Percentiles rank a stretch among this genome's conserved stretches.
Conservation (phyloP, 78 protist species). For the Bigelowiella natans region DNA sequence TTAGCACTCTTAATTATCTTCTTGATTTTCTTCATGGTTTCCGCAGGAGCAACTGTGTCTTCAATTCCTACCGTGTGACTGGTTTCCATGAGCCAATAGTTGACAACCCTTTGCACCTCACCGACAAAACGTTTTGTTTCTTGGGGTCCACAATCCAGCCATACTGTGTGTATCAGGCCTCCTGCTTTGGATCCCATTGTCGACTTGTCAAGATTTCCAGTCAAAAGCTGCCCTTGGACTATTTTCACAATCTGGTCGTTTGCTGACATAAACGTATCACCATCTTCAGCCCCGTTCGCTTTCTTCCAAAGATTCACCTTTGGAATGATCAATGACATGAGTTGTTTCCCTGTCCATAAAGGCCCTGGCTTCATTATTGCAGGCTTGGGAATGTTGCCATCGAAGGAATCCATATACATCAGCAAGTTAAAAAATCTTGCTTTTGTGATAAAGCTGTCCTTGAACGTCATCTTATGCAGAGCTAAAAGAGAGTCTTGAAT, state of each 20-base stretch:
- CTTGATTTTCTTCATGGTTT: slow-evolving; percentile 56
- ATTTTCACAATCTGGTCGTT: slow-evolving; percentile 78
- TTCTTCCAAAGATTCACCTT: slow-evolving; percentile 42
- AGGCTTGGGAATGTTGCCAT: slow-evolving; percentile 86
- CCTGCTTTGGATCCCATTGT: slow-evolving; percentile 59
- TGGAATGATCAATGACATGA: slow-evolving; percentile 75
- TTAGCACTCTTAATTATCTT: slow-evolving; percentile 53
- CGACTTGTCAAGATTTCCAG: slow-evolving; percentile 74
- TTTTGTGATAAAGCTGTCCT: slow-evolving; percentile 72
- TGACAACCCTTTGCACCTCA: slow-evolving; percentile 66
- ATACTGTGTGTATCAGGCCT: slow-evolving; percentile 72
- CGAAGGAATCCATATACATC: slow-evolving; percentile 80
- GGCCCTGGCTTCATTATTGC: slow-evolving; percentile 93
- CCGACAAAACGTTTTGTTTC: slow-evolving; percentile 57
- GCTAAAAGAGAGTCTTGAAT: slow-evolving; percentile 95
- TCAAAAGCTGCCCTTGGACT: slow-evolving; percentile 66
- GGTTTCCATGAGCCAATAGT: slow-evolving; percentile 73
- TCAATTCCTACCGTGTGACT: slow-evolving; percentile 73
- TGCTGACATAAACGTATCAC: slow-evolving; percentile 34
- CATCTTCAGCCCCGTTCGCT: slow-evolving; percentile 25
- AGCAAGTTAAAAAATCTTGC: slow-evolving; percentile 78
- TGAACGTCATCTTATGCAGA: slow-evolving; percentile 59
- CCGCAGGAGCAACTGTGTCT: slow-evolving; percentile 84
- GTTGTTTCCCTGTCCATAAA: slow-evolving; percentile 99
- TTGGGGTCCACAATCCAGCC: slow-evolving; percentile 81